A percentile compares a stretch with the other conserved stretches of the same genome.
phyloP scores from a whole-genome alignment of 1,284 basidiomycete species.

The Cryptococcus depauperatus region DNA sequence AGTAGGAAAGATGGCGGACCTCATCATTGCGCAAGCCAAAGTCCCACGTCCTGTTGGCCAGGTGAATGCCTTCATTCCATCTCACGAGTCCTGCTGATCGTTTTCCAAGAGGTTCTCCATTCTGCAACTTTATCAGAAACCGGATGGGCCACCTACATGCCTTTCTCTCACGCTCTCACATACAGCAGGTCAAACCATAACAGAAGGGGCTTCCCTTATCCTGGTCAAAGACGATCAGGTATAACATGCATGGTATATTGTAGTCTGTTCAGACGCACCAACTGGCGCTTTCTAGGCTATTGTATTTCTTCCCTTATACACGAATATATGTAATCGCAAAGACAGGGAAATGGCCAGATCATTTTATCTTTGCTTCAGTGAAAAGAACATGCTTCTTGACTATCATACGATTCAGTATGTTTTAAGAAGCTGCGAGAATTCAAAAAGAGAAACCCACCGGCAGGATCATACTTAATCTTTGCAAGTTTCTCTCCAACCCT shows the following conservation, averaged over 20 bases:
- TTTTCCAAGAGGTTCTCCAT: constrained; percentile 13
- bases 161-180: constrained; percentile 12
- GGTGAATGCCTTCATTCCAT: constrained; percentile 1
- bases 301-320: neutral
- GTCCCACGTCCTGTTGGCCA: neutral
- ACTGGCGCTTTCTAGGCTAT: neutral
- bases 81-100: neutral
- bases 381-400: constrained; percentile 67
- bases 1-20: constrained; percentile 24
- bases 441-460: constrained; percentile 51
- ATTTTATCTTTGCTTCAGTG: constrained; percentile 58
- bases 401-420: constrained; percentile 29
- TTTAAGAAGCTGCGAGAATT: neutral
- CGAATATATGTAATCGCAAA: too few relatives aligned
- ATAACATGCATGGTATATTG: constrained; percentile 22
- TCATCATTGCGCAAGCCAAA: constrained; percentile 14
- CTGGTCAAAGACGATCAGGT: constrained; percentile 16
- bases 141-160: constrained; percentile 6
- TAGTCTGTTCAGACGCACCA: too few relatives aligned
- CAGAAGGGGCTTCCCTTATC: constrained; percentile 16
- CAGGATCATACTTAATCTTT: constrained; percentile 81
- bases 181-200: constrained; percentile 12
- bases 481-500: constrained; percentile 64
- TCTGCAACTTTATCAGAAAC: constrained; percentile 11
- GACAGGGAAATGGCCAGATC: too few relatives aligned